phyloP scores from a whole-genome alignment of 257 asterid species.

The Jasminum sambac region DNA sequence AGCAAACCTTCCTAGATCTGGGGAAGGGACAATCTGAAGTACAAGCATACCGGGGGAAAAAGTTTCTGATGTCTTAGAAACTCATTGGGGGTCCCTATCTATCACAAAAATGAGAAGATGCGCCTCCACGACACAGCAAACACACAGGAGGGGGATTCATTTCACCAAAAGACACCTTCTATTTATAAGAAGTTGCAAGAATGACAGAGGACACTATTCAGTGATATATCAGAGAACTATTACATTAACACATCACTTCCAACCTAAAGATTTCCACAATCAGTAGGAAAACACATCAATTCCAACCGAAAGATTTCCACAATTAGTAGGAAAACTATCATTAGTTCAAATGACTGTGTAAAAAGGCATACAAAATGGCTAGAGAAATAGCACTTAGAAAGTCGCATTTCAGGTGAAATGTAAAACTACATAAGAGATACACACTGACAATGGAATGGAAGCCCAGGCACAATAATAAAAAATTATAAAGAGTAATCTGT shows the following conservation, averaged over 20 bases:
- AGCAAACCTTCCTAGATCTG: neutral
- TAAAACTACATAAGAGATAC: neutral
- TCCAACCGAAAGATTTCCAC: too few species aligned
- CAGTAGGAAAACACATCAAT: too few species aligned
- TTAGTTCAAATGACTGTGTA: neutral
- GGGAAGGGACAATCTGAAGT: neutral
- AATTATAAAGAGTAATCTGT: neutral
- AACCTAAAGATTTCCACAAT: constrained; percentile 8
- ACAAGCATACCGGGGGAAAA: neutral
- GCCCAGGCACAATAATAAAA: neutral
- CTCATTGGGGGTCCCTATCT: neutral
- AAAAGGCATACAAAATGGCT: neutral
- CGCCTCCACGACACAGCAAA: neutral
- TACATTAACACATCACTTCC: neutral
- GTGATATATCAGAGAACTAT: neutral
- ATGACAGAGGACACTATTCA: neutral
- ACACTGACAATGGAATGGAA: too few species aligned
- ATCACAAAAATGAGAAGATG: neutral
- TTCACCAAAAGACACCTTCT: neutral
- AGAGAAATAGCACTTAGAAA: neutral
- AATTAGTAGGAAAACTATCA: neutral
- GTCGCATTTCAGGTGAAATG: neutral
- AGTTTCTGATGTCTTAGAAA: neutral
- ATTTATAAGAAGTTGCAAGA: neutral
- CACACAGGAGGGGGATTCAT: neutral